Evolutionary conservation across 345 rosid genomes (phyloP).

Genomic region (Conringia planisiliqua): DNA sequence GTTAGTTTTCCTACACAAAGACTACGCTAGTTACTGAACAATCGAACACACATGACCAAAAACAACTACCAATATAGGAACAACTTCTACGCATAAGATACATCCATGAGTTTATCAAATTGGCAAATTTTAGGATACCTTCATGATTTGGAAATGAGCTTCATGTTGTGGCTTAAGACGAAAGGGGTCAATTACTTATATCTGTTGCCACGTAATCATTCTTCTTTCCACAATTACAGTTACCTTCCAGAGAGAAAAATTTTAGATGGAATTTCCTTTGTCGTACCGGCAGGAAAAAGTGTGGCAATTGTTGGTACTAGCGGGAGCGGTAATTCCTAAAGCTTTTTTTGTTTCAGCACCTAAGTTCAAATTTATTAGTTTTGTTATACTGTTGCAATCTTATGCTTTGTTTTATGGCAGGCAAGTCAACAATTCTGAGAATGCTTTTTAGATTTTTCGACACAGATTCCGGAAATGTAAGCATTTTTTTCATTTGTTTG

Average conservation of each 20-base stretch:
- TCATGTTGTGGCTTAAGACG: not conserved
- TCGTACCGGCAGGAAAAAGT: conserved; percentile 90
- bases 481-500: conserved; percentile 23
- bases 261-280: conserved; percentile 87
- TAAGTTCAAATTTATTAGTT: not conserved
- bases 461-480: conserved; percentile 78
- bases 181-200: conserved; percentile 6
- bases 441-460: conserved; percentile 88
- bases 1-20: not conserved
- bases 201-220: conserved; percentile 1
- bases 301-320: conserved; percentile 99
- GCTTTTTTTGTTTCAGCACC: not conserved
- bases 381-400: conserved; percentile 23
- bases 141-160: conserved; percentile 1
- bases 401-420: conserved; percentile 44
- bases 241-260: conserved; percentile 81
- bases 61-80: not conserved
- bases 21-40: not conserved
- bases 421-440: conserved; percentile 95
- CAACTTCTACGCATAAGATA: not conserved
- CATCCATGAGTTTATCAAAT: not conserved
- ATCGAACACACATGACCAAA: not conserved
- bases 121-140: conserved; percentile 4
- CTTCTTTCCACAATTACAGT: conserved; percentile 45
- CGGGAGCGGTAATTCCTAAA: conserved; percentile 68